Base-by-base conservation (phyloP, 129 eudicot species). In the Centrapalus pauciflorus region DNA sequence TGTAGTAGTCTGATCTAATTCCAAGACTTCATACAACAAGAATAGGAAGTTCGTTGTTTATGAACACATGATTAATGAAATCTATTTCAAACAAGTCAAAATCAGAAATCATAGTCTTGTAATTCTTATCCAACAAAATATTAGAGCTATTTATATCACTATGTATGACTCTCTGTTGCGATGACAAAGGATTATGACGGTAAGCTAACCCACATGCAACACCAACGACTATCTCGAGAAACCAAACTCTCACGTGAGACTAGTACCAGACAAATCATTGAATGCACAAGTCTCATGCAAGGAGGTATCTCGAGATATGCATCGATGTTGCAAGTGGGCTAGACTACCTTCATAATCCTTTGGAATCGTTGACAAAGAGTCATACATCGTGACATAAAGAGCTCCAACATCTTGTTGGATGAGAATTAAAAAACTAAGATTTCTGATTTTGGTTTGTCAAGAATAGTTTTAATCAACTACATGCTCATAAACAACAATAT, bases 311-410 rank as follows among this genome's bases (percentile, higher is more conserved):
- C 79, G 10, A 75, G 79, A 75, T 60, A 57, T 13, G 28, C 45
- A 75, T 46, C 24, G 0, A 17, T 12, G 6, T 45, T 58, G 55
- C 17, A 8, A 10, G 73, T 75, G 79, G 74, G 68, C 62, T 75
- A 66, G 74, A 58, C 74, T 75, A 75, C 74, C 68, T 66, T 75
- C 79, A 75, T 75, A 75, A 66, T 75, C 74, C 79, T 58, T 48
- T 19, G 63, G 43, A 46, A 7, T 3, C 40, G 5, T 16, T 7
- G 11, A 23, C 28, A 25, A 12, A 75, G 3, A 34, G 79, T 75
- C 74, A 75, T 75, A 75, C 79, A 75, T 58, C 46, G 68, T 75
- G 62, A 75, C 73, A 75, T 75, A 48, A 75, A 75, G 68, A 75
- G 69, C 74, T 33, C 68, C 9, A 56, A 34, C 61, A 66, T 5